phyloP scores from a whole-genome alignment of 1,139 yeast species.

The Meyerozyma guilliermondii region DNA sequence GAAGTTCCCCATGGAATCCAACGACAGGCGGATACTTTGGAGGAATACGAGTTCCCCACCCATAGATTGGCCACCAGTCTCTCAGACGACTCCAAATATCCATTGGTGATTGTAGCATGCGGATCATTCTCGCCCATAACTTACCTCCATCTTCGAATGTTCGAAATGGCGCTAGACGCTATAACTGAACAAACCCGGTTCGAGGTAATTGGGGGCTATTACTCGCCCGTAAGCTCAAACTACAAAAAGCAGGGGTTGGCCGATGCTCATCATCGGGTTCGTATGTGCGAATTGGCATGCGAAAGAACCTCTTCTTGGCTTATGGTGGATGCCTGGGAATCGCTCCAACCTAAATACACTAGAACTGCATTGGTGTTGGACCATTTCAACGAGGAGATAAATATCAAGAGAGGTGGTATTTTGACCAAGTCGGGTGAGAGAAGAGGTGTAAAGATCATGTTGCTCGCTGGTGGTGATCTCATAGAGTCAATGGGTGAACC shows the following conservation, averaged over 20 bases:
- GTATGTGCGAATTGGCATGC: conserved; percentile 98
- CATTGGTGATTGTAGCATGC: conserved; percentile 93
- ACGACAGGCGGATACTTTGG: conserved; percentile 72
- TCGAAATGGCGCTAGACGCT: conserved; percentile 97
- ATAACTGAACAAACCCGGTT: conserved; percentile 87
- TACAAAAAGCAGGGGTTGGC: conserved; percentile 94
- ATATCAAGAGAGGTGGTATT: conserved; percentile 87
- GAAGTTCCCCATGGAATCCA: conserved; percentile 94
- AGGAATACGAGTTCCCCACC: conserved; percentile 73
- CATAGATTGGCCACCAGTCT: conserved; percentile 75
- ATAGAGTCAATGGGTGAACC: conserved; percentile 99
- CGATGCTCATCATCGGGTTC: conserved; percentile 78
- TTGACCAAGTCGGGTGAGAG: conserved; percentile 64
- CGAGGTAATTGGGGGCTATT: conserved; percentile 95
- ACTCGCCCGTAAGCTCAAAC: conserved; percentile 95
- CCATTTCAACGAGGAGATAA: conserved; percentile 93
- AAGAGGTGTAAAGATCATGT: conserved; percentile 90
- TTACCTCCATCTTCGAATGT: conserved; percentile 90
- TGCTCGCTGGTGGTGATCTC: conserved; percentile 95
- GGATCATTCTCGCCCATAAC: conserved; percentile 97
- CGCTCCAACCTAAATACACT: conserved; percentile 84
- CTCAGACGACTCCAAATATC: conserved; percentile 73
- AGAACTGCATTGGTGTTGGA: conserved; percentile 94
- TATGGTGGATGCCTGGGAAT: conserved; percentile 99
- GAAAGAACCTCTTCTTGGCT: conserved; percentile 96